A percentile compares a stretch with the other conserved stretches of the same genome.
These are phyloP conservation scores for Chlorencoelia australis DNA, from an alignment of 2,329 filamentous ascomycete species.

Conservation along the genomic window DNA sequence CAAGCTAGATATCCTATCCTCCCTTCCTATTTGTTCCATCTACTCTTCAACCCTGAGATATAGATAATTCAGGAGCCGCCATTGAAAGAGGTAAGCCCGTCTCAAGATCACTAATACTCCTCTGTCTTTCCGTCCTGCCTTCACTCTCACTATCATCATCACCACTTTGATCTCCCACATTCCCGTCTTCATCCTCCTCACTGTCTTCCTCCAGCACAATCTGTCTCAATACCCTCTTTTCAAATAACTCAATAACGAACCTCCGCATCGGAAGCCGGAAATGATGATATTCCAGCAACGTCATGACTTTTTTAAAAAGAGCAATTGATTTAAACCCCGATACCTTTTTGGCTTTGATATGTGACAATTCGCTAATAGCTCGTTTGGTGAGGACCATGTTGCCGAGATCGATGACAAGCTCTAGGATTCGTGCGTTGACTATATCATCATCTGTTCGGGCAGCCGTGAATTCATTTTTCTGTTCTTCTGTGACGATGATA, in stretches of 20 bases:
- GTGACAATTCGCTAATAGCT: constrained; percentile 69
- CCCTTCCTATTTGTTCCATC: not conserved
- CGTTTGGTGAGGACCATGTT: constrained; percentile 90
- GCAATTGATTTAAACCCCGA: constrained; percentile 64
- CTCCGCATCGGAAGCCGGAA: constrained; percentile 80
- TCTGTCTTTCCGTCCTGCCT: constrained; percentile 3
- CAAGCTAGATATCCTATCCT: not conserved
- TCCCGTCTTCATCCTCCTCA: constrained; percentile 28
- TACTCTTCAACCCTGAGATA: not conserved
- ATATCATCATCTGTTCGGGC: constrained; percentile 46
- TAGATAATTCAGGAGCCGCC: not conserved
- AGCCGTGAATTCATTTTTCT: constrained; percentile 36
- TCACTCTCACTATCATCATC: constrained; percentile 24
- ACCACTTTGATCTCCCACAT: constrained; percentile 47
- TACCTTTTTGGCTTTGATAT: constrained; percentile 68
- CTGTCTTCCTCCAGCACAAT: constrained; percentile 65
- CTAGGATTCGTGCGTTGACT: constrained; percentile 64
- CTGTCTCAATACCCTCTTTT: constrained; percentile 74
- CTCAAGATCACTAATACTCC: constrained; percentile 3
- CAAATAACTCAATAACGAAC: constrained; percentile 89
- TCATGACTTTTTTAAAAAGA: constrained; percentile 79
- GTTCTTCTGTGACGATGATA: constrained; percentile 31
- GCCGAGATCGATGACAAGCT: constrained; percentile 77
- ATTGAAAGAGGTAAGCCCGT: not conserved
- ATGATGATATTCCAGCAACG: constrained; percentile 77